phyloP scores from a whole-genome alignment of 176 grass and related monocot genomes.

The Panicum miliaceum region DNA sequence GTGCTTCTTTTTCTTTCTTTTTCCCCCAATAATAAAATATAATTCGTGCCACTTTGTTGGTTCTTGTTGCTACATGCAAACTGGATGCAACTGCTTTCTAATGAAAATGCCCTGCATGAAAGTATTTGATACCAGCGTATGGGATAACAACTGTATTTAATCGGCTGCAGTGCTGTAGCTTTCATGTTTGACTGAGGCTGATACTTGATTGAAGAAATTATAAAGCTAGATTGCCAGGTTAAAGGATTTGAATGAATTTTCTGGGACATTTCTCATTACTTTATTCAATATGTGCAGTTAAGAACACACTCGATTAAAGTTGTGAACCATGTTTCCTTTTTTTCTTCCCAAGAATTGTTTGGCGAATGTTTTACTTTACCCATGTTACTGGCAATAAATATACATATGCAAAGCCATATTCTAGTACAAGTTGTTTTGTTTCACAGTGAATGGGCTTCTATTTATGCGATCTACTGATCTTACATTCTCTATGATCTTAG shows the following conservation, averaged over 20 bases:
- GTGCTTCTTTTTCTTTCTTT: constrained; percentile 46
- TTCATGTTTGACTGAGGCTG: constrained; percentile 13
- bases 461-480: constrained; percentile 4
- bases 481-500: constrained; percentile 17
- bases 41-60: not conserved
- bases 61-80: constrained; percentile 24
- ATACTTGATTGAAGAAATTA: constrained; percentile 5
- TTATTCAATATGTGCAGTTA: not conserved
- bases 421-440: constrained; percentile 6
- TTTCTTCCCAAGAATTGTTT: not conserved
- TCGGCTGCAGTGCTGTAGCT: constrained; percentile 27
- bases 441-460: not conserved
- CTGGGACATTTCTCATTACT: constrained; percentile 3
- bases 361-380: not conserved
- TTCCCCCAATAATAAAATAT: constrained; percentile 7
- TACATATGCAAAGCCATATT: not conserved
- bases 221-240: constrained; percentile 6
- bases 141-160: constrained; percentile 1
- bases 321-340: not conserved
- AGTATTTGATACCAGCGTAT: not conserved
- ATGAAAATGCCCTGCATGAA: not conserved
- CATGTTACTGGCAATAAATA: not conserved
- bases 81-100: constrained; percentile 11
- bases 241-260: not conserved
- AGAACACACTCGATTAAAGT: not conserved